Percentiles rank a stretch among this genome's conserved stretches.
Conservation (phyloP, 2,329 filamentous ascomycete species). For the Trematosphaeria pertusa region DNA sequence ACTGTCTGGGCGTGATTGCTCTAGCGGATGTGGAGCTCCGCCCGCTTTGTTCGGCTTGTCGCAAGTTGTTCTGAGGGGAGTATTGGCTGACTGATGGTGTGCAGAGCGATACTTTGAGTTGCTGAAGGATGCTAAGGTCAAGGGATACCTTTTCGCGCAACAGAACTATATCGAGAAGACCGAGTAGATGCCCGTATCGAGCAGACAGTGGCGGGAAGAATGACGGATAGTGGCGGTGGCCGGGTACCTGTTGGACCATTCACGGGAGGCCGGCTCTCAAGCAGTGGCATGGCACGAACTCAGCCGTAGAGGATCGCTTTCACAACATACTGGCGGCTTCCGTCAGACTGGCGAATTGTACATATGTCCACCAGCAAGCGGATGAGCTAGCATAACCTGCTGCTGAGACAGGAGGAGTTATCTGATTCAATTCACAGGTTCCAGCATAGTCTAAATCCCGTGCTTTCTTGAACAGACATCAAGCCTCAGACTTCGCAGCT, state of each 20-base stretch:
- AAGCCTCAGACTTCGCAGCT: too few relatives aligned
- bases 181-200: too few relatives aligned
- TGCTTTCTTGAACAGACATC: too few relatives aligned
- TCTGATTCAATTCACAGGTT: not conserved
- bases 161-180: slow-evolving; percentile 72
- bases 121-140: slow-evolving; percentile 77
- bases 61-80: not conserved
- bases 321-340: slow-evolving; percentile 19
- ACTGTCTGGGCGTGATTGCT: too few relatives aligned
- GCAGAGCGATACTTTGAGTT: slow-evolving; percentile 81
- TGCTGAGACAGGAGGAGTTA: slow-evolving; percentile 8
- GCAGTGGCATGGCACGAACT: too few relatives aligned
- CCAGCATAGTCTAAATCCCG: slow-evolving; percentile 2
- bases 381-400: slow-evolving; percentile 16
- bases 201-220: slow-evolving; percentile 10
- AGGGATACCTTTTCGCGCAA: slow-evolving; percentile 80
- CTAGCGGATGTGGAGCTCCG: too few relatives aligned
- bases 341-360: slow-evolving; percentile 34
- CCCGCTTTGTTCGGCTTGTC: not conserved
- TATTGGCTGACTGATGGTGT: slow-evolving; percentile 30
- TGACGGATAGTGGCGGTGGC: not conserved
- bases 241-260: too few relatives aligned
- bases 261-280: too few relatives aligned
- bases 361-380: slow-evolving; percentile 39
- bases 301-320: too few relatives aligned